Evolutionary conservation across 2,329 filamentous ascomycete genomes (phyloP), one percentile per base, ranked within the genome.

Genomic region (Diaporthe citri): DNA sequence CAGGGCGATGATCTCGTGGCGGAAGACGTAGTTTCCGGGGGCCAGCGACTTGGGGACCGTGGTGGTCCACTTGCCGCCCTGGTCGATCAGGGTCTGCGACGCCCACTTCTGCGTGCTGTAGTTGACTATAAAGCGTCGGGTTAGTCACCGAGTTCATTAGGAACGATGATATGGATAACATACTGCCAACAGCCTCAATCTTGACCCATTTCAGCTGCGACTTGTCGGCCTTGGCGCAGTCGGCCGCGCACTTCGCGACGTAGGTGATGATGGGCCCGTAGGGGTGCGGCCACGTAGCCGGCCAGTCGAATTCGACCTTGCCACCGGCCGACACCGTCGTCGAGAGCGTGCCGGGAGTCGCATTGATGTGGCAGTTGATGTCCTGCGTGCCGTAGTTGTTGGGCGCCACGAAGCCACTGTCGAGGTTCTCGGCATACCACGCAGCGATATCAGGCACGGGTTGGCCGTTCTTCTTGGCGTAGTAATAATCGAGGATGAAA

Each of bases 1-100:
- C 48, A 88, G 81, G 6, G 87, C 87, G 75, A 88, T 85, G 73
- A 88, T 86, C 79, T 88, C 87, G 79, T 88, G 86, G 8, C 87
- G 83, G 66, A 88, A 79, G 31, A 88, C 85, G 79, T 89, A 89
- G 79, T 83, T 80, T 13, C 84, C 84, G 7, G 83, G 76, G 34
- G 81, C 81, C 72, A 85, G 79, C 34, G 81, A 80, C 31, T 72
- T 76, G 36, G 84, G 84, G 48, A 85, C 81, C 25, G 78, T 82
- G 74, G 81, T 80, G 41, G 83, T 85, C 84, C 86, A 88, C 74
- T 81, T 85, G 81, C 86, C 87, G 82, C 87, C 87, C 80, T 86
- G 83, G 76, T 82, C 80, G 79, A 88, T 87, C 75, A 90, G 81
- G 25, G 87, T 80, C 75, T 81, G 80, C 41, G 82, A 79, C 15